Base-by-base conservation (phyloP, 345 rosid genomes). In the Laguncularia racemosa region DNA sequence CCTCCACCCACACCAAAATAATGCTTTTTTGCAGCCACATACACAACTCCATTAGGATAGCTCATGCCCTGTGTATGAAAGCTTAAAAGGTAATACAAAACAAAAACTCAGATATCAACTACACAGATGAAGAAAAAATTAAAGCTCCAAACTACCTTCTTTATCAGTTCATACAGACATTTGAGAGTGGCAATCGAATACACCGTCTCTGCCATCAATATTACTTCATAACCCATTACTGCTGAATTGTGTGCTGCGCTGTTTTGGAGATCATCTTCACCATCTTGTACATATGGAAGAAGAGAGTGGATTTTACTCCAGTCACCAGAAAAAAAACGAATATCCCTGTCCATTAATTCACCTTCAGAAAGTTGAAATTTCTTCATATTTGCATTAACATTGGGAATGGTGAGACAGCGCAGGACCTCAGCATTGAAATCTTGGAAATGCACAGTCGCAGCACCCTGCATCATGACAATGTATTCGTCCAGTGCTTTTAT, bases 1-100 rank as follows among this genome's bases (percentile, higher is more conserved):
- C 97, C 99, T 17, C 96, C 99, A 20, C 99, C 97, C 47, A 93
- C 99, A 18, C 99, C 99, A 47, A 89, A 89, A 75, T 93, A 89
- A 64, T 89, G 77, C 67, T 89, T 93, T 77, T 93, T 93, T 56
- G 91, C 97, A 55, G 99, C 84, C 83, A 92, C 62, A 63, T 85
- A 93, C 14, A 78, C 88, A 56, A 67, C 85, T 62, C 97, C 99
- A 69, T 67, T 59, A 46, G 89, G 83, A 58, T 28, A 61, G 40
- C 64, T 73, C 59, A 81, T 43, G 68, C 90, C 85, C 99, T 89
- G 77, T 57, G 54, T 43, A 46, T 13, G 45, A 57, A 28, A 46
- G 40, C 7, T 8, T 8, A 33, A 33, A 4, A 0, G 10, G 10
- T 33, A 4, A 33, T 33, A 33, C 10, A 8, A 33, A 33, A 33